These are phyloP conservation scores for Fusarium multiceps DNA, from an alignment of 2,329 filamentous ascomycete genomes.

Conservation along the genomic window DNA sequence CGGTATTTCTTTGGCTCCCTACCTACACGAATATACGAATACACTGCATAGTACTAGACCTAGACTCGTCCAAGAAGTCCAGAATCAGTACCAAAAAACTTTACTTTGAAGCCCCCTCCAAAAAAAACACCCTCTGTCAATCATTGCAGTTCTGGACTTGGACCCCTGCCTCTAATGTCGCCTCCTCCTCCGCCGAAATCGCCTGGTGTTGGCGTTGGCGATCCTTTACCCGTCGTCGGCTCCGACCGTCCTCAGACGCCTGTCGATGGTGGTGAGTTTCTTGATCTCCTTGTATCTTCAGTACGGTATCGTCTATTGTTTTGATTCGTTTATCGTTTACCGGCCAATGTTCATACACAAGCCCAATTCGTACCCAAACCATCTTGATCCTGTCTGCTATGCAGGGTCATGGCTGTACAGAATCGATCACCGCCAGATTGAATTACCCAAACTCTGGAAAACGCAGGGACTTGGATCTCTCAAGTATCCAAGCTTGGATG, in stretches of 20 bases:
- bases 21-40: background rate
- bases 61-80: constrained; percentile 9
- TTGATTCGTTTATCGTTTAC: background rate
- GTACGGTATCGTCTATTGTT: background rate
- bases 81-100: constrained; percentile 10
- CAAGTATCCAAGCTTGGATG: constrained; percentile 34
- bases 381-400: constrained; percentile 13
- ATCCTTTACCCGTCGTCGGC: constrained; percentile 30
- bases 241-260: constrained; percentile 30
- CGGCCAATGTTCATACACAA: constrained; percentile 10
- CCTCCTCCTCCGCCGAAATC: constrained; percentile 14
- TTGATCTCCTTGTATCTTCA: background rate
- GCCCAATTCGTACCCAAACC: constrained; percentile 1
- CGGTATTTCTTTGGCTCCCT: constrained; percentile 2
- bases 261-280: constrained; percentile 13
- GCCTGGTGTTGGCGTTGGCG: constrained; percentile 6
- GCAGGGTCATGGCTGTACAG: constrained; percentile 38
- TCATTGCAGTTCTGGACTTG: constrained; percentile 21
- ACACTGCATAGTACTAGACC: background rate
- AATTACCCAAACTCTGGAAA: constrained; percentile 31
- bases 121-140: constrained; percentile 17
- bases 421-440: constrained; percentile 37
- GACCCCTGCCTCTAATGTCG: constrained; percentile 30
- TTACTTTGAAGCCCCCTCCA: constrained; percentile 26
- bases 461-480: constrained; percentile 33